Evolutionary conservation across 2,329 filamentous ascomycete genomes (phyloP), one percentile per base, ranked within the genome.

Genomic region (Metarhizium robertsii): DNA sequence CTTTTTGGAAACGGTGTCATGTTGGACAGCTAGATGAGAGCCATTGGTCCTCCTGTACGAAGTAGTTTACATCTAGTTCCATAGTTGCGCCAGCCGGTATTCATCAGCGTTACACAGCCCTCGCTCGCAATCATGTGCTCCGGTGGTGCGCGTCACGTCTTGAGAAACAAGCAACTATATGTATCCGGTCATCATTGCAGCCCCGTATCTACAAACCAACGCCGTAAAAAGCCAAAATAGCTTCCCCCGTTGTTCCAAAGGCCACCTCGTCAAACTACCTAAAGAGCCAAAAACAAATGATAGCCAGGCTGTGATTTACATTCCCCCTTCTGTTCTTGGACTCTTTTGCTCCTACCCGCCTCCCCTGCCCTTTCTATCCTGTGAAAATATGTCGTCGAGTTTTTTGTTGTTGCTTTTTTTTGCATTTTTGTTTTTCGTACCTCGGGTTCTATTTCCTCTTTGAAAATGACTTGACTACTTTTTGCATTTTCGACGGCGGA

Each of bases 401-500:
- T 53, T 53, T 50, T 46, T n/a, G 7, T 20, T 16, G 1, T 48
- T 25, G 2, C 3, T 20, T 29, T n/a, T 16, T 18, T 32, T n/a
- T 5, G 10, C 3, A 11, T 18, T 25, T 47, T 25, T 20, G 14
- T 45, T 25, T 25, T 25, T 25, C 25, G 25, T 25, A 25, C 25
- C 25, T 25, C 25, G 25, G 7, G 16, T 49, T 48, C 55, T 54
- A 73, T 65, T 68, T 72, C 61, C 66, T 68, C 64, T 70, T 73
- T 7, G 68, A 63, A 60, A 67, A 68, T 10, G 64, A 63, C 59
- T 65, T 68, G 36, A 67, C 66, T 48, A 68, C 67, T 64, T 75
- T 76, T 59, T 71, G 69, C 58, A 76, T 62, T 64, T 77, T 77
- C 53, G 72, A 66, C 47, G 77, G 76, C 51, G 77, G 75, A 46